Percentiles rank a stretch among this genome's conserved stretches.
Evolutionary conservation across 2,329 filamentous ascomycete genomes (phyloP).

Genomic region (Blumeria graminis): DNA sequence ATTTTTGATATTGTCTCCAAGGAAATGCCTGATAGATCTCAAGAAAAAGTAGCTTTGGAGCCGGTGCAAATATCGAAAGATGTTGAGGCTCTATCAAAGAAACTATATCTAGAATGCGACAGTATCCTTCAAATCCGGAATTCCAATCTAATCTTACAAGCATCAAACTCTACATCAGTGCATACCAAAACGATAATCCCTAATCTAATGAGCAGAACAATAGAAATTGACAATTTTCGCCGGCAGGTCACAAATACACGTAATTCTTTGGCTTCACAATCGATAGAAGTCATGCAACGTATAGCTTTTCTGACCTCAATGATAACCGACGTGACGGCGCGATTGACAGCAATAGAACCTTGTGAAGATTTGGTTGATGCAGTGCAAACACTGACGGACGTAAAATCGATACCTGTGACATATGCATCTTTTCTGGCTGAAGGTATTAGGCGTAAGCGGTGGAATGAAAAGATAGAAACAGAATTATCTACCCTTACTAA

Average conservation of each 20-base stretch:
- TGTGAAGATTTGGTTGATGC: constrained; percentile 54
- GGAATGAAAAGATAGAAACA: constrained; percentile 70
- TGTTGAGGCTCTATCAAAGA: constrained; percentile 63
- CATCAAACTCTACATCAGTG: constrained; percentile 36
- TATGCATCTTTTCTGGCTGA: constrained; percentile 81
- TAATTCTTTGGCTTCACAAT: constrained; percentile 40
- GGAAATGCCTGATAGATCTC: constrained; percentile 24
- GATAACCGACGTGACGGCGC: constrained; percentile 45
- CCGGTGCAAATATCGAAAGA: constrained; percentile 51
- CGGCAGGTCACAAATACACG: constrained; percentile 37
- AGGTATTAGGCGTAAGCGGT: constrained; percentile 65
- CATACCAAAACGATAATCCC: constrained; percentile 39
- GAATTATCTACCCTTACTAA: constrained; percentile 77
- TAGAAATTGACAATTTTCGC: constrained; percentile 37
- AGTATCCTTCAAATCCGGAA: constrained; percentile 43
- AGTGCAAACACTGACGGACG: constrained; percentile 56
- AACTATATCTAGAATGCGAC: constrained; percentile 69
- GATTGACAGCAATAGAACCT: constrained; percentile 46
- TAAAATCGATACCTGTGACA: constrained; percentile 64
- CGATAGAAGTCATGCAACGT: constrained; percentile 52
- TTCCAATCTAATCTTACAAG: constrained; percentile 36
- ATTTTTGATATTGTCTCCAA: constrained; percentile 40
- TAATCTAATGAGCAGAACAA: constrained; percentile 27
- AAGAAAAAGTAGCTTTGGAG: constrained; percentile 34
- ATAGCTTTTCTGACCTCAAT: constrained; percentile 60